Base-by-base conservation (phyloP, 495 filamentous ascomycete genomes). In the Neurospora africana region DNA sequence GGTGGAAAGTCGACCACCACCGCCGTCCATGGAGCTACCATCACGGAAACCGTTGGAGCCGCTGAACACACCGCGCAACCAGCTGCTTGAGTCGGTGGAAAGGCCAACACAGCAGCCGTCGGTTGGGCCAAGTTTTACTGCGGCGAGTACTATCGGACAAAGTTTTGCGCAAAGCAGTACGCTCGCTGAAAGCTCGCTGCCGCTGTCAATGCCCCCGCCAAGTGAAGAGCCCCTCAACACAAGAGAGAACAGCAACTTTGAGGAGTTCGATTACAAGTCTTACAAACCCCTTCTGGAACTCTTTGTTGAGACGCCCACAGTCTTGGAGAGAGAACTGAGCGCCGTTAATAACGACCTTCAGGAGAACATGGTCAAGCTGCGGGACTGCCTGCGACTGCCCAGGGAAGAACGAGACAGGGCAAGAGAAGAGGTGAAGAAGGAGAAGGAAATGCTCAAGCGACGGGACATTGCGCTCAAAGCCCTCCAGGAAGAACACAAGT, bases 331-430 rank as follows among this genome's bases (percentile, higher is more conserved):
- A 43, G 77, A 77, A 70, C 73, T 76, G 39, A 65, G 67, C 11
- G 74, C 68, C 2, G 36, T 84, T 27, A 75, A 79, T 36, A 73
- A 74, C 0, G 69, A 76, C 67, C 35, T 83, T 35, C 73, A 73
- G 47, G 71, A 75, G 40, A 84, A 82, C 70, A 78, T 75, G 33
- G 73, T 81, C 53, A 65, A 65, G 53, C 15, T 65, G 53, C 53
- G 53, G 15, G 53, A 65, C 27, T 30, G 53, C 1, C 53, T 65
- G 15, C 53, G 53, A 17, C 73, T 75, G 4, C 73, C 77, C 11
- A 78, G 74, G 58, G 78, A 80, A 5, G 78, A 80, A 44, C 79
- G 80, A 39, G 77, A 79, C 4, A 75, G 72, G 30, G 72, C 84
- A n/a, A 78, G 81, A 40, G 74, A 75, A 44, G 79, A 79, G 47